Evolutionary conservation across 202 grass and related monocot genomes (phyloP).

Genomic region (Digitaria exilis): DNA sequence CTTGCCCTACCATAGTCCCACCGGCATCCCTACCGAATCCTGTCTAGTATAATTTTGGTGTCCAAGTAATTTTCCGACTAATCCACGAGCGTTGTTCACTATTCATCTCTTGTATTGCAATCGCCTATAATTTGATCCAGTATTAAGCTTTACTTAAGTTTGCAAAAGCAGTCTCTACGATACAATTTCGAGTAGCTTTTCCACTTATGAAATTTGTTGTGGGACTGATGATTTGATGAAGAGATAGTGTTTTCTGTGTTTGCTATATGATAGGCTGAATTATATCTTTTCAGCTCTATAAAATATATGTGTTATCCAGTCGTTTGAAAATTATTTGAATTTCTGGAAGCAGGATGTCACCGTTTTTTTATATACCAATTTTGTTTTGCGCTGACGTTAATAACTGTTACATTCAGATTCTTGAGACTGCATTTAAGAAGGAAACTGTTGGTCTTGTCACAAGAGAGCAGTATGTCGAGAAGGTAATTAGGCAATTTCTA

Average conservation of each 20-base stretch:
- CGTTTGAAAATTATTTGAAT: background rate
- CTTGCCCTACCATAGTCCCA: background rate
- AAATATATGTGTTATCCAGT: background rate
- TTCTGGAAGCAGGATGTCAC: background rate
- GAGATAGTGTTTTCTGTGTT: background rate
- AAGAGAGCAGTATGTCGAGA: constrained; percentile 97
- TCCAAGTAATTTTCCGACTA: background rate
- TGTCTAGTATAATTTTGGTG: background rate
- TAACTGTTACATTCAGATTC: constrained; percentile 63
- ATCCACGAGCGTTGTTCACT: background rate
- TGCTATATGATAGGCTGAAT: background rate
- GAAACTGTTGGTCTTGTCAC: constrained; percentile 97
- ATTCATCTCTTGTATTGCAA: background rate
- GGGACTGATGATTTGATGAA: background rate
- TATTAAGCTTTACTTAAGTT: background rate
- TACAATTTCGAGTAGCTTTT: background rate
- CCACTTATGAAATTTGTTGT: background rate
- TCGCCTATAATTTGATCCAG: background rate
- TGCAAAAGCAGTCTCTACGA: background rate
- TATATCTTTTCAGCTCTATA: background rate
- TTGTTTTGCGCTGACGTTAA: background rate
- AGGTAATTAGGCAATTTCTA: constrained; percentile 54
- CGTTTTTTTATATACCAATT: background rate
- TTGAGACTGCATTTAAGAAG: constrained; percentile 97
- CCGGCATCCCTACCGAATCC: background rate